Evolutionary conservation across 2,329 filamentous ascomycete genomes (phyloP), one percentile per base, ranked within the genome.

Genomic region (Penicillium crustosum): DNA sequence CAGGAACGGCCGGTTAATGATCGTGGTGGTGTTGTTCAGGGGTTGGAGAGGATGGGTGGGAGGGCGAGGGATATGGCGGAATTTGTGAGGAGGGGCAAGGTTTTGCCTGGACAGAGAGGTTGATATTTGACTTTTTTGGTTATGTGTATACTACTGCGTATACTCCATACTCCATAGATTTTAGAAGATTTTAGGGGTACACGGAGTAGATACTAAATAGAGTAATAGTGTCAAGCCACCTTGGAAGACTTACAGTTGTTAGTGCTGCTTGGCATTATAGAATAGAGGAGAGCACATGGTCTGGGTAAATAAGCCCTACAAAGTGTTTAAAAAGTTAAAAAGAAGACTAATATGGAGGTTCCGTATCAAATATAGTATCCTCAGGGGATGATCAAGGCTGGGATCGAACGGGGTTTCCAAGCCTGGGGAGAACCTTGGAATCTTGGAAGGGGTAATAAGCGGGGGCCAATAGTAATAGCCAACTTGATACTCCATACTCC

Each of bases 11-110:
- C 48, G 12, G 49, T 43, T 8, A 35, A 25, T 13, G 62, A 66
- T 59, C 62, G 65, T 9, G 47, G 25, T 2, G 65, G 65, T 27
- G 65, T 67, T 36, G 56, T 64, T 41, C 47, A 61, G 29, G 63
- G 63, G 7, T 47, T 66, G 25, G 52, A 60, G 41, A 36, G 29
- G 19, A 53, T 60, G 42, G 55, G 48, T 19, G 33, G n/a, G 27
- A 33, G 15, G n/a, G 64, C 58, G 31, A 52, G 33, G 47, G 49
- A 62, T 49, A 66, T 66, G 62, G 62, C 55, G 29, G 57, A 43
- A 4, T 62, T 65, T 58, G 62, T 66, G 43, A 56, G 36, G 42
- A 50, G 39, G 39, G 58, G 57, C 15, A 49, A 42, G 36, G 52
- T 43, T 27, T 33, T 47, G 47, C 5, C 23, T 38, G 13, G 12